phyloP scores from a whole-genome alignment of 2,329 filamentous ascomycete species.

The Dactylellina cionopaga region DNA sequence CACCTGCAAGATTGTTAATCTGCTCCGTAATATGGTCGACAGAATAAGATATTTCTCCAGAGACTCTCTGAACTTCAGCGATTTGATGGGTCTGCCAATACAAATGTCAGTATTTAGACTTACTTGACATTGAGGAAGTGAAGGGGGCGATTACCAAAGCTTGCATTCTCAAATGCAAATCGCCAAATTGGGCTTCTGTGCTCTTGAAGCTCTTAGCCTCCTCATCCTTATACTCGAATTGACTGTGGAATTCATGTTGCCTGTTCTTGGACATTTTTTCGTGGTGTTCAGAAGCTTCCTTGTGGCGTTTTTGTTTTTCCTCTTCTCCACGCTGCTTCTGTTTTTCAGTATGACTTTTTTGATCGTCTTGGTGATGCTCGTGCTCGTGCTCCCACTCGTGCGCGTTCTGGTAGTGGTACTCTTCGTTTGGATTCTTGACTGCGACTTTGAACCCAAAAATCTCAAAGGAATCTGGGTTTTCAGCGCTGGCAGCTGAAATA shows the following conservation, averaged over 20 bases:
- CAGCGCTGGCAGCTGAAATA: conserved; percentile 85
- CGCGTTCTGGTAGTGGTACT: conserved; percentile 57
- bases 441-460: conserved; percentile 84
- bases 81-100: conserved; percentile 59
- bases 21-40: conserved; percentile 5
- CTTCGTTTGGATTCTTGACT: conserved; percentile 59
- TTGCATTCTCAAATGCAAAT: conserved; percentile 86
- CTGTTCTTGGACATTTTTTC: conserved; percentile 63
- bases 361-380: conserved; percentile 46
- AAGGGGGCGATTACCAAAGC: conserved; percentile 62
- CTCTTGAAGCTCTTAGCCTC: conserved; percentile 62
- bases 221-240: conserved; percentile 62
- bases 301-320: conserved; percentile 58
- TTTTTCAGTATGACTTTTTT: conserved; percentile 59
- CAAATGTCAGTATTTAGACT: conserved; percentile 63
- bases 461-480: conserved; percentile 94
- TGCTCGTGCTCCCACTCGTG: conserved; percentile 51
- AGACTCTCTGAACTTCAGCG: conserved; percentile 47
- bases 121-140: not conserved
- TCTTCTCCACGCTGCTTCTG: conserved; percentile 52
- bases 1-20: conserved; percentile 6
- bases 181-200: conserved; percentile 74
- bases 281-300: conserved; percentile 54
- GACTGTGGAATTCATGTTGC: conserved; percentile 55
- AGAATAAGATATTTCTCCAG: conserved; percentile 31